A percentile compares a stretch with the other conserved stretches of the same genome.
These are phyloP conservation scores for Mikania micrantha DNA, from an alignment of 129 eudicot species.

Conservation along the genomic window DNA sequence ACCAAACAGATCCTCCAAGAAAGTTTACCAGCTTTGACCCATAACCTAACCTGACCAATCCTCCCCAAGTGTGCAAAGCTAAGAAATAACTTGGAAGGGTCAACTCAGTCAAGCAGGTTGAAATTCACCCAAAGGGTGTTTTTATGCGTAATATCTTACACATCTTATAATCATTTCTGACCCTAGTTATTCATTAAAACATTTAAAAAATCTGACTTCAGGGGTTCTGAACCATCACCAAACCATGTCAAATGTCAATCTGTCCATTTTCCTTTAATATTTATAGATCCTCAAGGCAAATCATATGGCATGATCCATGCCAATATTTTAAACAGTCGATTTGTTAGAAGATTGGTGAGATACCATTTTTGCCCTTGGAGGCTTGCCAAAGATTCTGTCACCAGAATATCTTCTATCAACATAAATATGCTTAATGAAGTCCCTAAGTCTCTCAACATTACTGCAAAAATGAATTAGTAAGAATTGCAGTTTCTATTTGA, in stretches of 20 bases:
- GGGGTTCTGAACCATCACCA: neutral
- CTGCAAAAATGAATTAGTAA: slow-evolving; percentile 36
- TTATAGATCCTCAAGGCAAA: neutral
- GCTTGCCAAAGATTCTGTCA: slow-evolving; percentile 67
- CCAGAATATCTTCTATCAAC: slow-evolving; percentile 91
- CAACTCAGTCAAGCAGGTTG: no score
- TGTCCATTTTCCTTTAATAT: neutral
- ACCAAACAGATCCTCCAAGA: neutral
- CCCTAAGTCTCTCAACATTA: slow-evolving; percentile 82
- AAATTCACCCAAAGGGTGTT: no score
- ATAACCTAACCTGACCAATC: neutral
- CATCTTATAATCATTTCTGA: neutral
- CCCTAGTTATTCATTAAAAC: neutral
- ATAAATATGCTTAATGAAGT: slow-evolving; percentile 84
- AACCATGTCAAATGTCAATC: neutral
- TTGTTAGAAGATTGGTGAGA: slow-evolving; percentile 3
- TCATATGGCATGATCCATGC: slow-evolving; percentile 1
- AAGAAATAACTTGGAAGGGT: no score
- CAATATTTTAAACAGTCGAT: neutral
- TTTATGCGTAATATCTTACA: neutral
- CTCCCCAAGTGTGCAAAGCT: neutral
- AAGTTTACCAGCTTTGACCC: neutral
- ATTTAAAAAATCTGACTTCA: neutral
- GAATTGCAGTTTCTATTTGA: neutral
- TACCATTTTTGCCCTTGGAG: slow-evolving; percentile 75